phyloP scores from a whole-genome alignment of 768 basidiomycete species.

The Tulasnella sp. region DNA sequence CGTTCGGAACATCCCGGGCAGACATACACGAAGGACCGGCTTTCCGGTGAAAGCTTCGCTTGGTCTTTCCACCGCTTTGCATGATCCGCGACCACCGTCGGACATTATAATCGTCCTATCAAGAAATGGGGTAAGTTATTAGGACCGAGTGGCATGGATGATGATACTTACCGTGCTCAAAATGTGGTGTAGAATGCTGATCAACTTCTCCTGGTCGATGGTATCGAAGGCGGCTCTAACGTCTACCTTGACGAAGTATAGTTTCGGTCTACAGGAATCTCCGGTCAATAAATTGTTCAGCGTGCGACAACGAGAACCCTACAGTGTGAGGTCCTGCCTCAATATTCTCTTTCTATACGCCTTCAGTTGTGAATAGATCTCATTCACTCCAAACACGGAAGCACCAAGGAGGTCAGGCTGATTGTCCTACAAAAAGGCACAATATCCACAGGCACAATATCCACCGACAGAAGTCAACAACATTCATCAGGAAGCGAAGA shows the following conservation, averaged over 20 bases:
- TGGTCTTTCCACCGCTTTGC: constrained; percentile 38
- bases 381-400: constrained; percentile 71
- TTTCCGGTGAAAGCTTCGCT: constrained; percentile 43
- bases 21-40: constrained; percentile 53
- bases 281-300: background rate
- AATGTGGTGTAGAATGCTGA: constrained; percentile 60
- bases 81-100: constrained; percentile 48
- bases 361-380: constrained; percentile 66
- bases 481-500: background rate
- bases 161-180: constrained; percentile 48
- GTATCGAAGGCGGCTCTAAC: constrained; percentile 95
- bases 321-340: constrained; percentile 36
- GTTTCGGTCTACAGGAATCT: constrained; percentile 45
- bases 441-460: background rate
- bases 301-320: background rate
- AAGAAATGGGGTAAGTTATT: background rate
- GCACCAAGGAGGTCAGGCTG: constrained; percentile 58
- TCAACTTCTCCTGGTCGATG: constrained; percentile 75
- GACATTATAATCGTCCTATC: constrained; percentile 58
- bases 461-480: background rate
- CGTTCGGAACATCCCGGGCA: background rate
- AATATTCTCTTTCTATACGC: constrained; percentile 38
- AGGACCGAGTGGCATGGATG: background rate
- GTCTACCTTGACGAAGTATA: constrained; percentile 96
- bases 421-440: constrained; percentile 35